Conservation (phyloP, 768 basidiomycete species). For the Xerocomus brunneocitrinus region DNA sequence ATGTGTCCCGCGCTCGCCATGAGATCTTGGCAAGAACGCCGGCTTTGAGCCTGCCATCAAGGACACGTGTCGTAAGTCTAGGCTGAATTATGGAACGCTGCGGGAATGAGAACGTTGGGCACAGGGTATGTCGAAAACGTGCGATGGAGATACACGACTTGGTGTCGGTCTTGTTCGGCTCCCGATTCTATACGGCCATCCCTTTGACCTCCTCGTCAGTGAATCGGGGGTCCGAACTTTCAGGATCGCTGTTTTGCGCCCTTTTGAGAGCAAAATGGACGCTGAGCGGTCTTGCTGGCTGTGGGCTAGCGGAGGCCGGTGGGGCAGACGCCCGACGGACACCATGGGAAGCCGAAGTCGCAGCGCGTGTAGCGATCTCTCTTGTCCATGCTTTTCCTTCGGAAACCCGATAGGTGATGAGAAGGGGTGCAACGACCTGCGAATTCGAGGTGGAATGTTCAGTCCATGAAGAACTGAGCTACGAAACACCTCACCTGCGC, state of each 20-base stretch:
- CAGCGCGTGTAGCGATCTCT: constrained; percentile 13
- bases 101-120: not conserved
- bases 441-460: not conserved
- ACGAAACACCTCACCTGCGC: constrained; percentile 19
- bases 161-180: not conserved
- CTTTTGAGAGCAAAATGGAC: constrained; percentile 16
- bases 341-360: constrained; percentile 1
- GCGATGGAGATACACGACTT: not conserved
- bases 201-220: constrained; percentile 6
- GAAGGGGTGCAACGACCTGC: constrained; percentile 43
- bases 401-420: constrained; percentile 46
- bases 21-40: not conserved
- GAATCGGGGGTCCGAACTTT: constrained; percentile 1
- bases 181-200: constrained; percentile 2
- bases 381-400: constrained; percentile 41
- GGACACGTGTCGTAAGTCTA: not conserved
- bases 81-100: not conserved
- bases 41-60: not conserved
- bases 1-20: not conserved
- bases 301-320: not conserved
- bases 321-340: constrained; percentile 12
- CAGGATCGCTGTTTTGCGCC: constrained; percentile 1
- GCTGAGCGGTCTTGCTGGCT: constrained; percentile 1
- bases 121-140: not conserved
- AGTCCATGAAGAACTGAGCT: not conserved